Evolutionary conservation across 2,329 filamentous ascomycete species (phyloP).

Genomic region (Penicillium sp.): DNA sequence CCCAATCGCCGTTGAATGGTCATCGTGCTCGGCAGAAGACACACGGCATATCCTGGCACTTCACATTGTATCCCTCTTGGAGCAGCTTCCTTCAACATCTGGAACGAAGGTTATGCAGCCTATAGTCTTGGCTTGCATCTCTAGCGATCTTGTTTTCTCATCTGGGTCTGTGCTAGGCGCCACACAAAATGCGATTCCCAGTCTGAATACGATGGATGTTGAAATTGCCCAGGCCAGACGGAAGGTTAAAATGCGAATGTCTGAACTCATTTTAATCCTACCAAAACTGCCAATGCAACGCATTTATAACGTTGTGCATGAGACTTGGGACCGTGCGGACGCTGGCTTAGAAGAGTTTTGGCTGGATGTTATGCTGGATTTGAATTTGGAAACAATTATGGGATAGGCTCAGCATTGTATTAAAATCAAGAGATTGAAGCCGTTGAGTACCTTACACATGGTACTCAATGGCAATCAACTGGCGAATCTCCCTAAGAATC

Average conservation of each 20-base stretch:
- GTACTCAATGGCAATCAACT: too few relatives aligned
- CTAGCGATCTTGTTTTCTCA: conserved; percentile 25
- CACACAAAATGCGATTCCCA: conserved; percentile 16
- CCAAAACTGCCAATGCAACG: conserved; percentile 24
- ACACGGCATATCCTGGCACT: conserved; percentile 19
- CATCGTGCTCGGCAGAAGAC: conserved; percentile 14
- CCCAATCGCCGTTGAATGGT: neutral
- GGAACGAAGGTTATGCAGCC: conserved; percentile 24
- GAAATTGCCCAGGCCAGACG: conserved; percentile 24
- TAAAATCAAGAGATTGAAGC: too few relatives aligned
- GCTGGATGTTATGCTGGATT: conserved; percentile 25
- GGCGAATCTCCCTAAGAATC: too few relatives aligned
- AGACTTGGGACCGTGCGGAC: conserved; percentile 23
- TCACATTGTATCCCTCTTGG: conserved; percentile 23
- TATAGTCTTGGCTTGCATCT: conserved; percentile 20
- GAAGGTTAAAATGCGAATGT: conserved; percentile 21
- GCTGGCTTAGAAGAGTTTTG: conserved; percentile 18
- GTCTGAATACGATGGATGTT: conserved; percentile 21
- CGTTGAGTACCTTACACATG: too few relatives aligned
- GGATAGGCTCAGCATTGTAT: conserved; percentile 8
- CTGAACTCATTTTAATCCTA: conserved; percentile 21
- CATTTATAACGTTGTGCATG: conserved; percentile 19
- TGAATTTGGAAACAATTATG: conserved; percentile 25
- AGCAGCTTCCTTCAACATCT: conserved; percentile 22
- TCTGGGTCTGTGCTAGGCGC: conserved; percentile 19